Evolutionary conservation across 768 basidiomycete species (phyloP), one percentile per base, ranked within the genome.

Genomic region (Lentinula sp.): DNA sequence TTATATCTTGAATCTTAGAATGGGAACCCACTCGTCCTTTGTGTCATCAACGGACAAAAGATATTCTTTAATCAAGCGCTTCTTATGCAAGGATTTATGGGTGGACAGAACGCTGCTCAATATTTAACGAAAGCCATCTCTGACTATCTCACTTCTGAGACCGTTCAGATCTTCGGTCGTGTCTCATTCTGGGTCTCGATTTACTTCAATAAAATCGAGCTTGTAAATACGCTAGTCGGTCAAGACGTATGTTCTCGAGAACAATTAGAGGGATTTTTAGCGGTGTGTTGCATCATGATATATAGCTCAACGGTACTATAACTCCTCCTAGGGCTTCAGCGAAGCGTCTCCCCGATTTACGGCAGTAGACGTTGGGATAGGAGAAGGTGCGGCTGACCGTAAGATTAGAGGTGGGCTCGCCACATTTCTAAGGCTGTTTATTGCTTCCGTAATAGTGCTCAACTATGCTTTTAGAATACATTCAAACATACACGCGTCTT

Each of bases 151-250:
- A 77, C 85, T 57, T 77, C 75, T 65, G 85, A 90, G 68, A 83
- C 82, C 56, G 73, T 85, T 54, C 83, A 83, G 58, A 77, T 82
- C 59, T 81, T 84, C 61, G 85, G 84, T 35, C 80, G 85, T 8
- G 77, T 89, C 43, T 88, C 88, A 32, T 89, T 90, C 70, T 91
- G 87, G 88, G 82, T 89, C 54, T 84, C 83, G 48, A 70, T 91
- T 63, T 91, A 85, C 75, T 81, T 84, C 73, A 89, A 88, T 77
- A 87, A 81, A 72, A 67, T 73, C 57, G 81, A 81, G 36, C 73
- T 88, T 49, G 69, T 79, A 10, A 81, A 83, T 55, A 72, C 73
- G 54, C 78, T 89, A 41, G 71, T 81, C 60, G 74, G 73, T 36
- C 78, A 81, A 65, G 78, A 80, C 56, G 70, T 86, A 57, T 90